phyloP scores from a whole-genome alignment of 306 rosid species.

The Cicer bijugum region DNA sequence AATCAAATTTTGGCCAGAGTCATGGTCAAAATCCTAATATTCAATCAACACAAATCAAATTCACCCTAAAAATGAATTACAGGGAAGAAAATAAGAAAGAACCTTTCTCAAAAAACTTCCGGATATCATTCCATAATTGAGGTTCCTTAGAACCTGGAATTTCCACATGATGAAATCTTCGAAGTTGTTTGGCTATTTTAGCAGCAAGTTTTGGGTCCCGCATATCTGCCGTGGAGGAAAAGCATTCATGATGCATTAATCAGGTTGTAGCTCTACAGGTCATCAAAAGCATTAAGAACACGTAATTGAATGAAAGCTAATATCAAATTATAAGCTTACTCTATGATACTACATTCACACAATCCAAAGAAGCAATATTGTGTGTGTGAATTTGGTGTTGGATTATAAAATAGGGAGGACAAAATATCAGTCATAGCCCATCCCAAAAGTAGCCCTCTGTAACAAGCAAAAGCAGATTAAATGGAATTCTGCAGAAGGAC shows the following conservation, averaged over 20 bases:
- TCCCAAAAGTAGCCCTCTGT: neutral
- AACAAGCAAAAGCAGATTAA: neutral
- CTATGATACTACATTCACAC: slow-evolving; percentile 6
- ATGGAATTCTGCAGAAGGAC: neutral
- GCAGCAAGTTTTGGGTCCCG: slow-evolving; percentile 75
- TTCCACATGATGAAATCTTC: slow-evolving; percentile 74
- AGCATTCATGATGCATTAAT: slow-evolving; percentile 42
- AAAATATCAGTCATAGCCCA: no score
- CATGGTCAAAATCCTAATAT: slow-evolving; percentile 8
- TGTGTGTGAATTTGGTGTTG: neutral
- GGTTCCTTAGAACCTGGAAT: slow-evolving; percentile 92
- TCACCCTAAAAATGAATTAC: slow-evolving; percentile 21
- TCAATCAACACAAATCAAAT: slow-evolving; percentile 27
- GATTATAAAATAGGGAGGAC: slow-evolving; percentile 6
- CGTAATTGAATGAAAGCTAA: slow-evolving; percentile 32
- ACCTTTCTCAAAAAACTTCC: slow-evolving; percentile 85
- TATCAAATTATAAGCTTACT: slow-evolving; percentile 25
- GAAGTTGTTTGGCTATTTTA: slow-evolving; percentile 74
- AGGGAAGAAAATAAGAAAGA: slow-evolving; percentile 34
- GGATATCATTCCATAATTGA: slow-evolving; percentile 82
- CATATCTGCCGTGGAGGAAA: slow-evolving; percentile 67
- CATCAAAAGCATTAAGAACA: slow-evolving; percentile 41
- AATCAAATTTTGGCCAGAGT: slow-evolving; percentile 25
- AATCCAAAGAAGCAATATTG: slow-evolving; percentile 2
- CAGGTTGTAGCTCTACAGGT: slow-evolving; percentile 39